Evolutionary conservation across 306 rosid genomes (phyloP).

Genomic region (Quercus bicolor): DNA sequence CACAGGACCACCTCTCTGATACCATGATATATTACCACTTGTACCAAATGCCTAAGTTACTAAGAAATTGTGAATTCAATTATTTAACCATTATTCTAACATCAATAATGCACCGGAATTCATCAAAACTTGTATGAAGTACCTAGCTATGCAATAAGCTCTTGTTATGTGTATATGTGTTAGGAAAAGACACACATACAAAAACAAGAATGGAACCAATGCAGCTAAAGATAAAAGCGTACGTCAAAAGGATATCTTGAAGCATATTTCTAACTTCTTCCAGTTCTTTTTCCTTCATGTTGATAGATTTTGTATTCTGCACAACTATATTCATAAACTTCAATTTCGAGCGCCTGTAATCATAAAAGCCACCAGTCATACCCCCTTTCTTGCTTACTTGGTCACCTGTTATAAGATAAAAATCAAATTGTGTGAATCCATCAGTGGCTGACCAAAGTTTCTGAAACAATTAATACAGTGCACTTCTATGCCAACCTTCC

Average conservation of each 20-base stretch:
- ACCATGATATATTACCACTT: too few relatives aligned
- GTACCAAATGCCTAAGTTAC: too few relatives aligned
- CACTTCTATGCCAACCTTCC: constrained; percentile 58
- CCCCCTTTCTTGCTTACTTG: constrained; percentile 99
- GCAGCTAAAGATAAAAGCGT: not conserved
- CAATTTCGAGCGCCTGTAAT: constrained; percentile 85
- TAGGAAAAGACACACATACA: not conserved
- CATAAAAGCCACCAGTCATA: constrained; percentile 98
- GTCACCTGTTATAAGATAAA: constrained; percentile 57
- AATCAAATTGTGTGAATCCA: constrained; percentile 27
- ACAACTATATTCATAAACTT: constrained; percentile 72
- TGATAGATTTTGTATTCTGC: constrained; percentile 49
- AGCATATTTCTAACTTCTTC: constrained; percentile 58
- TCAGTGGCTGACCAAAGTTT: constrained; percentile 11
- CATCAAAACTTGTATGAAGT: not conserved
- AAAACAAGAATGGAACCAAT: not conserved
- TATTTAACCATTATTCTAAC: not conserved
- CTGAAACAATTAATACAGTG: constrained; percentile 15
- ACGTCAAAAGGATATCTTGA: constrained; percentile 78
- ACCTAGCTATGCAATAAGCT: not conserved
- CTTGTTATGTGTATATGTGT: too few relatives aligned
- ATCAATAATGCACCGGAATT: not conserved
- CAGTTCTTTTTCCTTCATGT: constrained; percentile 56
- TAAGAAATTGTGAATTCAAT: not conserved
- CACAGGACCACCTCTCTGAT: too few relatives aligned